Conservation (phyloP, 73 alveolate species). For the Tetrahymena elliotti region DNA sequence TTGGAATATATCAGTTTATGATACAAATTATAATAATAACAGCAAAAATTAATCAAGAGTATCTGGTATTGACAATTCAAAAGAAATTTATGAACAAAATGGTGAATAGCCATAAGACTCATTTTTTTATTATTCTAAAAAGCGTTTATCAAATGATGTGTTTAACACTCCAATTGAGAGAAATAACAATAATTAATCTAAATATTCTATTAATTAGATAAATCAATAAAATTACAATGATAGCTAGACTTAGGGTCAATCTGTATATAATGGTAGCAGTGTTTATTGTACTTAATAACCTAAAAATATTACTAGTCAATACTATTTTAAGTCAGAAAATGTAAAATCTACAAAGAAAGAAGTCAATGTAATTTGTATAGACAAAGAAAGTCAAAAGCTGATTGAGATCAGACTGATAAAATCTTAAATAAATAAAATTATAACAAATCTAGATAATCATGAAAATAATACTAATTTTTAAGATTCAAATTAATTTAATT, state of each 20-base stretch:
- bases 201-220: neutral
- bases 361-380: neutral
- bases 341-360: neutral
- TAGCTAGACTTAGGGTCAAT: neutral
- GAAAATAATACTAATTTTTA: neutral
- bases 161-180: neutral
- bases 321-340: neutral
- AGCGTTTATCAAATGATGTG: neutral
- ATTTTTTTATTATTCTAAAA: neutral
- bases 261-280: neutral
- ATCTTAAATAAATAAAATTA: neutral
- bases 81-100: neutral
- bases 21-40: neutral
- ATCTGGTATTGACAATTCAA: neutral
- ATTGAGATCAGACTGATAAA: neutral
- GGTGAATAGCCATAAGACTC: neutral
- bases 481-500: neutral
- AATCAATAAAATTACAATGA: too few relatives aligned
- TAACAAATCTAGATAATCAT: neutral
- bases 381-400: neutral
- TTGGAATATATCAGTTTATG: neutral
- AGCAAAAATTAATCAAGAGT: neutral
- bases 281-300: neutral
- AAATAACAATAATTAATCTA: neutral
- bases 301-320: neutral